A percentile compares a stretch with the other conserved stretches of the same genome.
phyloP scores from a whole-genome alignment of 2,329 filamentous ascomycete species.

The Myriosclerotinia scirpicola region DNA sequence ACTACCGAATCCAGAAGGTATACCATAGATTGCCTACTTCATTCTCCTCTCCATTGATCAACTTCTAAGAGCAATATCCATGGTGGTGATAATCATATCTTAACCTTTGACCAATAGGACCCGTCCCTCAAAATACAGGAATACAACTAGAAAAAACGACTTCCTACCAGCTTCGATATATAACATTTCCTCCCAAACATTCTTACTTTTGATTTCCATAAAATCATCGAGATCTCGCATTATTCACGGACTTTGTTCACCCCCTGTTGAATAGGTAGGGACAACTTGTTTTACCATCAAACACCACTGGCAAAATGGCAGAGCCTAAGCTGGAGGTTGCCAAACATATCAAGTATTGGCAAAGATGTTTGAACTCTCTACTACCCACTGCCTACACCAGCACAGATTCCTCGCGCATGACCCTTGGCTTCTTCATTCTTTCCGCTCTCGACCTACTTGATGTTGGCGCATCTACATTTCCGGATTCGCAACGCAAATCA shows the following conservation, averaged over 20 bases:
- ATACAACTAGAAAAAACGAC: neutral
- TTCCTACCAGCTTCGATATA: too few relatives aligned
- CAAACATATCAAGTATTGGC: constrained; percentile 87
- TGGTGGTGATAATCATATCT: neutral
- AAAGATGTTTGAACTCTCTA: constrained; percentile 77
- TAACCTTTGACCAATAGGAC: constrained; percentile 1
- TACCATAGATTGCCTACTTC: too few relatives aligned
- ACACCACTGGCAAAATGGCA: constrained; percentile 28
- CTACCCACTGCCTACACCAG: constrained; percentile 82
- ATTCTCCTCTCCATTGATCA: too few relatives aligned
- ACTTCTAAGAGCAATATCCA: too few relatives aligned
- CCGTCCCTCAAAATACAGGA: neutral
- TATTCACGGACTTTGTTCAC: too few relatives aligned
- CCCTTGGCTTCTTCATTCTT: constrained; percentile 85
- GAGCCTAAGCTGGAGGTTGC: constrained; percentile 54
- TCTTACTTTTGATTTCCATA: too few relatives aligned
- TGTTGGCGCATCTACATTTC: constrained; percentile 54
- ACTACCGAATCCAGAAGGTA: too few relatives aligned
- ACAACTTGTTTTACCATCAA: neutral
- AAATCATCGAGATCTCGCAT: too few relatives aligned
- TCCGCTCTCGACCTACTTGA: constrained; percentile 81
- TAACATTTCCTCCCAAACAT: too few relatives aligned
- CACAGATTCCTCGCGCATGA: constrained; percentile 88
- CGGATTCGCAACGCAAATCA: constrained; percentile 49
- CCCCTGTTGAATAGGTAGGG: neutral